Conservation (phyloP, 768 basidiomycete species). For the Lentinus tigrinus region DNA sequence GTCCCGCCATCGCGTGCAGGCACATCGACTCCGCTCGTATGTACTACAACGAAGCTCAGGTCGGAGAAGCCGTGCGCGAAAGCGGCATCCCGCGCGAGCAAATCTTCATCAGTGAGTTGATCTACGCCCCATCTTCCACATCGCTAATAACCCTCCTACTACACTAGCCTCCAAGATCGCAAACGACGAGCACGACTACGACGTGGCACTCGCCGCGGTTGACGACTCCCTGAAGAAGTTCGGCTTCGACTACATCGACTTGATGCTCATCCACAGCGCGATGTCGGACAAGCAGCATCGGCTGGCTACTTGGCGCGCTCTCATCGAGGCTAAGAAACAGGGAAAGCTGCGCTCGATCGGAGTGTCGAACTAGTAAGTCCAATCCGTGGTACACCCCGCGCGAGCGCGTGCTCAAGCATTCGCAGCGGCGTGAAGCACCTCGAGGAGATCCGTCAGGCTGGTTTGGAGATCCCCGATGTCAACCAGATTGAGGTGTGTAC, state of each 20-base stretch:
- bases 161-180: constrained; percentile 66
- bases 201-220: constrained; percentile 55
- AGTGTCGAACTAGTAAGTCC: constrained; percentile 48
- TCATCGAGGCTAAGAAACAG: constrained; percentile 34
- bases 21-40: constrained; percentile 55
- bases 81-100: constrained; percentile 73
- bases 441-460: constrained; percentile 66
- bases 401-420: background rate
- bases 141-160: background rate
- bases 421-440: constrained; percentile 64
- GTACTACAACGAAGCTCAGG: constrained; percentile 75
- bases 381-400: constrained; percentile 5
- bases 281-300: constrained; percentile 35
- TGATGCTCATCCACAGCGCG: constrained; percentile 46
- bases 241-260: constrained; percentile 39
- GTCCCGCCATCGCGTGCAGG: constrained; percentile 30
- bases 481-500: constrained; percentile 76
- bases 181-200: constrained; percentile 60
- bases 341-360: constrained; percentile 40
- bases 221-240: constrained; percentile 48
- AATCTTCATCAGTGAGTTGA: constrained; percentile 58
- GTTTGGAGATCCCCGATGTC: constrained; percentile 63
- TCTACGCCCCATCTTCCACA: background rate
- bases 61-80: constrained; percentile 72
- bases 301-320: constrained; percentile 38